Evolutionary conservation across 2,329 filamentous ascomycete genomes (phyloP), one percentile per base, ranked within the genome.

Genomic region (Samsoniella hepiali): DNA sequence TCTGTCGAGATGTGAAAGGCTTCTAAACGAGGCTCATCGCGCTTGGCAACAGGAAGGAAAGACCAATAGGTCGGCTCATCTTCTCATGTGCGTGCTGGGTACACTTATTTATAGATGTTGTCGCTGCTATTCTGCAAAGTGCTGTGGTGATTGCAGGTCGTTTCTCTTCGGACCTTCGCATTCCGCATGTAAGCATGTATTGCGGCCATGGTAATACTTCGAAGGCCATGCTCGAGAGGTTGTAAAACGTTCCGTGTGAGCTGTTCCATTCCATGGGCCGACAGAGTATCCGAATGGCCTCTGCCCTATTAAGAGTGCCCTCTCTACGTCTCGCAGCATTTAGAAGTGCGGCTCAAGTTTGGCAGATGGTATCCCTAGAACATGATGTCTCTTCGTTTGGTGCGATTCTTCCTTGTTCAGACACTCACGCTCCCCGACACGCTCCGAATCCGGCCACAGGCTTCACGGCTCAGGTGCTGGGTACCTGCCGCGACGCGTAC

Each of bases 381-480:
- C 36, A 38, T 38, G 36, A 38, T 38, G 9, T 38, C 36, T 38
- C 36, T 38, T 38, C 9, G 9, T 38, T 6, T 10, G 36, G 6
- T 38, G 36, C 36, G 36, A 38, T 38, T 8, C 36, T 38, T 38
- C 8, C 36, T 38, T 8, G 36, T 38, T 38, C 36, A 38, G 36
- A 38, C 36, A 38, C 36, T 7, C 36, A 38, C 36, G 36, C 36
- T 6, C 36, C 36, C 36, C 36, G 36, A 38, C 36, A 9, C 44
- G 44, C 44, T 47, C 44, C 31, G 50, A 34, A 51, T 36, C n/a
- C 49, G 8, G 51, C 51, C 51, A 40, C 51, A 27, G 34, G 51
- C 34, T 55, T 40, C n/a, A 29, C 51, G 51, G 40, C 51, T 55
- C n/a, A 36, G 51, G 51, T 55, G 51, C 51, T 55, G 51, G 34